Evolutionary conservation across 176 grass and related monocot genomes (phyloP), one percentile per base, ranked within the genome.

Genomic region (Melocanna baccifera): DNA sequence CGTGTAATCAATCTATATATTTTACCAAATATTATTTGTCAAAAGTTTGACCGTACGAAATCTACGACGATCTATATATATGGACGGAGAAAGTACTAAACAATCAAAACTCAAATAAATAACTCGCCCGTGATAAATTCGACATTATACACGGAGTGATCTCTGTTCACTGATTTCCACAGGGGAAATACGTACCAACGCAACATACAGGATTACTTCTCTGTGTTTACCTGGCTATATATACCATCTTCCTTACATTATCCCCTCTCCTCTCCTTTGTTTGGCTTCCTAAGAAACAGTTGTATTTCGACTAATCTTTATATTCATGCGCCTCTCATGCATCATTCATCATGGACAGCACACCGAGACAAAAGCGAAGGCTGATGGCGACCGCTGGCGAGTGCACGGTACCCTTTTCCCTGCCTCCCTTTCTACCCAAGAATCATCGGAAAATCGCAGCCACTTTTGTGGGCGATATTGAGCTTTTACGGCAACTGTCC

Each of bases 311-410:
- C 63, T 36, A 57, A 65, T 79, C 66, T 36, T 53, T 69, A 63
- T 76, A 46, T 73, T 16, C 12, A 16, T 8, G 16, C 18, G 16
- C 23, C 25, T 47, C 30, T 13, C 16, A n/a, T 28, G 59, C 77
- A 36, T 66, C 61, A 23, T 23, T 63, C 32, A 43, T 55, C 57
- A 29, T 18, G 61, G 50, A 50, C 48, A 40, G 2, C 39, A 58
- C 53, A 80, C 50, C 47, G 48, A 61, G 79, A 83, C 79, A 83
- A 90, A 90, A 90, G 66, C 48, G 18, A 73, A 82, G 29, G 57
- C 57, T 73, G 73, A 76, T 5, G 56, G 56, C 56, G 56, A 59
- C 12, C 61, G 34, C 43, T 68, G 19, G 47, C 55, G 29, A 37
- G 34, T 30, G 81, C 79, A 15, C 15, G 29, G 67, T 1, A 16